phyloP scores from a whole-genome alignment of 257 asterid genomes.

The Fraxinus americana region DNA sequence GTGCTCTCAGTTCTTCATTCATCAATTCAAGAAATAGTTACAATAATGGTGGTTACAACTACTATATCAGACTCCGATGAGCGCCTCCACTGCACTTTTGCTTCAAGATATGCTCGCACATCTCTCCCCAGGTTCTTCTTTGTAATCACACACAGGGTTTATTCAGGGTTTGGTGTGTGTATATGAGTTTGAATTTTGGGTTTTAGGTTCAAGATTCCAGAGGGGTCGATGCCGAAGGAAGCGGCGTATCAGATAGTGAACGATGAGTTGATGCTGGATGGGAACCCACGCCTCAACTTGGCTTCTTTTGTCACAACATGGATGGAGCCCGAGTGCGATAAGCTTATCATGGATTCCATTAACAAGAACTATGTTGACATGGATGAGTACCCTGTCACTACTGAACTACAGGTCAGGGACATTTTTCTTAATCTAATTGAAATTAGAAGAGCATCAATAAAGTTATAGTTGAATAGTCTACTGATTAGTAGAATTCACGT shows the following conservation, averaged over 20 bases:
- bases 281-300: conserved; percentile 71
- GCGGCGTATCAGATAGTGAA: conserved; percentile 75
- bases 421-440: background rate
- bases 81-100: conserved; percentile 53
- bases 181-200: background rate
- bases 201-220: conserved; percentile 53
- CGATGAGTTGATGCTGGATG: conserved; percentile 78
- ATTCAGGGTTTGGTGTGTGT: background rate
- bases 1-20: background rate
- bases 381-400: conserved; percentile 85
- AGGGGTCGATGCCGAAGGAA: conserved; percentile 62
- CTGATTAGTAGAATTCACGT: background rate
- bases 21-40: background rate
- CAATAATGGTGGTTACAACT: conserved; percentile 36
- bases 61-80: conserved; percentile 35
- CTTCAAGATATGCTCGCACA: conserved; percentile 61
- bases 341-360: conserved; percentile 58
- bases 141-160: background rate
- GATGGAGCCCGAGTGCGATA: conserved; percentile 87
- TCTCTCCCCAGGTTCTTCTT: conserved; percentile 58
- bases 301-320: conserved; percentile 83
- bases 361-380: conserved; percentile 80
- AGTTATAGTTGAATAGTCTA: background rate
- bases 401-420: conserved; percentile 60
- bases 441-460: background rate